A percentile compares a stretch with the other conserved stretches of the same genome.
These are phyloP conservation scores for Waitea zeae DNA, from an alignment of 1,284 basidiomycete species.

Conservation along the genomic window DNA sequence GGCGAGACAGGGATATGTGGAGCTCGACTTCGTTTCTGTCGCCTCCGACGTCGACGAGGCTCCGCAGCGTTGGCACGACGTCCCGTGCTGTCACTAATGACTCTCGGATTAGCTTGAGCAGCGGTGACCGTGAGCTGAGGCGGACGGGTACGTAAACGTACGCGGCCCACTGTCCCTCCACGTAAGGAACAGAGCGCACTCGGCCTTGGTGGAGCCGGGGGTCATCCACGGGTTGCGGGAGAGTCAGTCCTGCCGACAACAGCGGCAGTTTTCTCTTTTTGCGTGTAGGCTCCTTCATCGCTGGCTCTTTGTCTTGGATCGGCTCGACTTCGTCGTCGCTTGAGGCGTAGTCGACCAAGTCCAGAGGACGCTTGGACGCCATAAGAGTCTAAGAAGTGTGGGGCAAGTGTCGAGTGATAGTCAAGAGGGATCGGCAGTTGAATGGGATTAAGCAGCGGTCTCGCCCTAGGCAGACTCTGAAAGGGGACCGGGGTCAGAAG, in stretches of 20 bases:
- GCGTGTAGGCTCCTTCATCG: no score
- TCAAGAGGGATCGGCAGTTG: no score
- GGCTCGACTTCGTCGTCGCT: not conserved
- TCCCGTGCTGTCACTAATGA: conserved; percentile 25
- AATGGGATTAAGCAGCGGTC: no score
- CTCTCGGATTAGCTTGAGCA: conserved; percentile 29
- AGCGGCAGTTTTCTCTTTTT: conserved; percentile 41
- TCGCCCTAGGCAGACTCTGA: no score
- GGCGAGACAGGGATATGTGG: conserved; percentile 62
- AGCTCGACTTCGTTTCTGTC: conserved; percentile 17
- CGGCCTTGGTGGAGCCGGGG: conserved; percentile 66
- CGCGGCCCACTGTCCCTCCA: conserved; percentile 65
- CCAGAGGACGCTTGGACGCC: no score
- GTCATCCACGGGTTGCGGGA: conserved; percentile 34
- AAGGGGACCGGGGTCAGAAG: no score
- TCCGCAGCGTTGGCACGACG: conserved; percentile 26
- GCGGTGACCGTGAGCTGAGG: conserved; percentile 20
- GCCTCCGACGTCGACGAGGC: conserved; percentile 17
- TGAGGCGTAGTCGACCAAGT: not conserved
- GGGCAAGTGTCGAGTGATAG: no score
- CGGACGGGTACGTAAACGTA: conserved; percentile 55
- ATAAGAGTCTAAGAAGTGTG: no score
- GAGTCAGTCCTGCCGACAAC: conserved; percentile 29
- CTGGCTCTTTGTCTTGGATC: no score
- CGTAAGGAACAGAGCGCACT: conserved; percentile 50